Evolutionary conservation across 2,329 filamentous ascomycete genomes (phyloP), one percentile per base, ranked within the genome.

Genomic region (Alternaria atra): DNA sequence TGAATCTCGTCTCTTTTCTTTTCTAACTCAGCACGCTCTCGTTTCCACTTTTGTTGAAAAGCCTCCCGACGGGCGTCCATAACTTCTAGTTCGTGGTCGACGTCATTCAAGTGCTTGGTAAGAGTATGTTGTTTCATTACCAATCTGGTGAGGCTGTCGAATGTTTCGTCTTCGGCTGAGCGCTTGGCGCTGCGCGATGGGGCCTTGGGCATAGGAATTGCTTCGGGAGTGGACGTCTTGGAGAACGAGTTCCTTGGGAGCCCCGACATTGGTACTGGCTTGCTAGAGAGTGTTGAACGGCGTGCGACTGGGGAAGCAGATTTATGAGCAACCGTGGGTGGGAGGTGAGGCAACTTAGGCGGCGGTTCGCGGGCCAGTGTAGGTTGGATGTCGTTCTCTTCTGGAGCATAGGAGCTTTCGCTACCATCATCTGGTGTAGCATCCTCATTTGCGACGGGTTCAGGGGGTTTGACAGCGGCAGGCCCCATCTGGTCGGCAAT

Each of bases 81-180:
- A 4, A 40, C 54, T 13, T 63, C 59, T 12, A 65, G 12, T 4
- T 63, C 56, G 8, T 60, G 42, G 13, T 63, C 59, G 5, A 65
- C 27, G 4, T 39, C 20, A 9, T 61, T 61, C 13, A 67, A 35
- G 7, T 63, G 43, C 8, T 53, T 55, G 9, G 64, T 67, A 4
- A 67, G 51, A 0, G 43, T 37, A n/a, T 54, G 39, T 20, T 67
- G 56, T 30, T 63, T 30, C 25, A 34, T 25, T 13, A 62, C n/a
- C 6, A 55, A 29, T 23, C 54, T 40, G 10, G 52, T 43, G 27
- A 65, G 55, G 8, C 42, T 51, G 8, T 60, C 59, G 23, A 65
- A 60, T 12, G 60, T 30, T 10, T 44, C 58, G 29, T 66, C 61
- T 55, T 66, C 64, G 34, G 56, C 58, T 15, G 61, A 56, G 25